Percentiles rank a stretch among this genome's conserved stretches.
Evolutionary conservation across 176 grass and related monocot species (phyloP).

Genomic region (Luzula sylvatica): DNA sequence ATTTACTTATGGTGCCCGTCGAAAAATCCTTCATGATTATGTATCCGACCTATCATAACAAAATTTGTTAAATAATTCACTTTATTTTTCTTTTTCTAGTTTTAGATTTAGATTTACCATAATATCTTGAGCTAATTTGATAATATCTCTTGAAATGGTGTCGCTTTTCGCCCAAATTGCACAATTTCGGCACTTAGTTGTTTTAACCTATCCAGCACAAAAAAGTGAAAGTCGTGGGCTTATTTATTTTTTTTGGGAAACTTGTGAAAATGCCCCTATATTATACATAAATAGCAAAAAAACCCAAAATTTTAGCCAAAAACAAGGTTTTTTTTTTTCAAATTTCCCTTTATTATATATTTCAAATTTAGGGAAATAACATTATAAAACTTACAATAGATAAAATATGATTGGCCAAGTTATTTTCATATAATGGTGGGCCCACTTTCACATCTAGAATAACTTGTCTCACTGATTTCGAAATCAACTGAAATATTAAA

Average conservation of each 20-base stretch:
- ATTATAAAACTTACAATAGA: constrained; percentile 77
- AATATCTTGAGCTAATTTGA: constrained; percentile 48
- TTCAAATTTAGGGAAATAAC: no score
- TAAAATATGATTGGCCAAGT: constrained; percentile 47
- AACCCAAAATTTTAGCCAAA: no score
- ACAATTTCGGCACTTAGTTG: constrained; percentile 53
- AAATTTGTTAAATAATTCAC: not conserved
- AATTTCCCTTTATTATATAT: no score
- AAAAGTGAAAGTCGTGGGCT: no score
- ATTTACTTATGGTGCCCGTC: constrained; percentile 39
- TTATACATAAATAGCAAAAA: no score
- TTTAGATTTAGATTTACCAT: constrained; percentile 27
- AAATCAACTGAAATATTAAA: constrained; percentile 41
- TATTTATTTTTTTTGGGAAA: no score
- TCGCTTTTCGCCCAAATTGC: constrained; percentile 84
- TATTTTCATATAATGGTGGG: constrained; percentile 56
- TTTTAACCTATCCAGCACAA: constrained; percentile 38
- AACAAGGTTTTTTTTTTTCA: no score
- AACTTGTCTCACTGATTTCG: constrained; percentile 53
- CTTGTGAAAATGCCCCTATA: no score
- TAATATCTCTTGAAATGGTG: constrained; percentile 37
- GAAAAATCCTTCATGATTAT: constrained; percentile 82
- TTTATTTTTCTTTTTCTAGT: not conserved
- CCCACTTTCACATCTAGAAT: constrained; percentile 91
- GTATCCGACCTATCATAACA: constrained; percentile 71